Evolutionary conservation across 2,329 filamentous ascomycete species (phyloP), one percentile per base, ranked within the genome.

Genomic region (Xylariaceae sp.): DNA sequence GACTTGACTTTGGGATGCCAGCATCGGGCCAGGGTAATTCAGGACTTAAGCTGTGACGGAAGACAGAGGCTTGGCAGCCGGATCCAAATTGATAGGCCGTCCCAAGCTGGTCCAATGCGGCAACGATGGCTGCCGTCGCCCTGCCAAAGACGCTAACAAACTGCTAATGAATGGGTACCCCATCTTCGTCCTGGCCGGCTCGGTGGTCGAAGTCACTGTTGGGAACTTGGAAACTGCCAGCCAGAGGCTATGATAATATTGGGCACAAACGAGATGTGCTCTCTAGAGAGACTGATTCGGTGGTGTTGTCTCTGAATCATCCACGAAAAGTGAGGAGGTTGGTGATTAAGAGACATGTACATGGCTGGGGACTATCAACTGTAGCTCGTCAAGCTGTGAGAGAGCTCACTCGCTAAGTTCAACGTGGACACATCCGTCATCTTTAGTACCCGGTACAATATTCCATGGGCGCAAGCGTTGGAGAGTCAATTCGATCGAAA

Each of bases 81-180:
- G 38, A 33, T 46, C 31, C 22, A 41, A 41, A 39, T 18, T 38
- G 38, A 28, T 46, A 19, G n/a, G 34, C 7, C 18, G 5, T 39
- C 18, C 31, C 33, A n/a, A 40, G 14, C 5, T 16, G 31, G 14
- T 22, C 40, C 22, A 19, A 48, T 34, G 13, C 33, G 31, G 46
- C 42, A 47, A 39, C 17, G 31, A 43, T 40, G 31, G 42, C 22
- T 19, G 19, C 39, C 47, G 60, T 67, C 62, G 54, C 62, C 65
- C 54, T 60, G 65, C 60, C 63, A 66, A 62, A 65, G 55, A 55
- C 56, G 60, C 60, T 59, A 48, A 16, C 34, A 28, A 28, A 28
- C 22, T 28, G 7, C 22, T 28, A 28, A 28, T 28, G 22, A 7
- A 28, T 28, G 22, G 22, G 7, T 28, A 28, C 22, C 22, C 22